Base-by-base conservation (phyloP, 2,329 filamentous ascomycete genomes). In the Paecilomyces fulvus region DNA sequence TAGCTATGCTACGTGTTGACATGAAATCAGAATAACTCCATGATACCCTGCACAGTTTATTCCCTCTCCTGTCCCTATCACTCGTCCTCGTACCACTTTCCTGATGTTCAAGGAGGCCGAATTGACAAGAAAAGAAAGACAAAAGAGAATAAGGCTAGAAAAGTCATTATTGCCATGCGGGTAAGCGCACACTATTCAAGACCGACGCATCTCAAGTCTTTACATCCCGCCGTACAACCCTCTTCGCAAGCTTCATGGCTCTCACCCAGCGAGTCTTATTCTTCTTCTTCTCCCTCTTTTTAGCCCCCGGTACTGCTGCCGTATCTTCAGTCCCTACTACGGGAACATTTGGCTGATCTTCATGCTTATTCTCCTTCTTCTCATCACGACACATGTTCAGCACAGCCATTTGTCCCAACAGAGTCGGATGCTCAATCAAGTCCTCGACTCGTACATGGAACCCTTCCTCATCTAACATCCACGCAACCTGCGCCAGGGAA, bases 321-420 rank as follows among this genome's bases (percentile, higher is more conserved):
- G 56, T 65, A n/a, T 20, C 14, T 12, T 43, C 66, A 3, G 58
- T 65, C 14, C 63, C 52, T 20, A 64, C 52, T 65, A 68, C 21
- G 51, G 3, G n/a, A 2, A 3, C 43, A 21, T 52, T 65, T 62
- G 31, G 64, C 62, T 2, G 52, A 53, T 5, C 54, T 8, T 64
- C 60, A 4, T 63, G 57, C 17, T 63, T 58, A n/a, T 63, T 58
- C 52, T 64, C 65, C 30, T 51, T 51, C 31, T 17, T 51, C 8
- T 2, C 33, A 21, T 37, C 25, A 23, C 66, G 67, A 51, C 67
- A 61, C 56, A 66, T 51, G 1, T 66, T 65, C 52, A 74, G 56
- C 30, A 72, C 69, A 10, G 68, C 70, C 67, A 75, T 70, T 55
- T 75, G 72, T 1, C 71, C 72, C 9, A 75, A 61, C 67, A 76